Evolutionary conservation across 2,329 filamentous ascomycete species (phyloP).

Genomic region (Fusarium xyrophilum): DNA sequence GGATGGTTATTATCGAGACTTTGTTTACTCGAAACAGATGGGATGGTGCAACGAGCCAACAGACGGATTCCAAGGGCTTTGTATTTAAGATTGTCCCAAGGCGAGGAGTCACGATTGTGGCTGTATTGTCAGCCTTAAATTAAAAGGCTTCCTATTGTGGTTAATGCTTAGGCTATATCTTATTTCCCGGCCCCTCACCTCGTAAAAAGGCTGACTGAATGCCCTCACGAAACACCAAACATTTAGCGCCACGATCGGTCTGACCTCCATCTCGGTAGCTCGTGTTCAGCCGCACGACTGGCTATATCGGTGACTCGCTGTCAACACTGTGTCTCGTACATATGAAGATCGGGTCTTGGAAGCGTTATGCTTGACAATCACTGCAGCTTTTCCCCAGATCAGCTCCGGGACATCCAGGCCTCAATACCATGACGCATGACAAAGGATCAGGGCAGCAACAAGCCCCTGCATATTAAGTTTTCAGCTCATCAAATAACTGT

Average conservation of each 20-base stretch:
- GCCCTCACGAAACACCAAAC: neutral
- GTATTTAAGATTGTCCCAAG: neutral
- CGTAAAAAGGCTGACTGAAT: neutral
- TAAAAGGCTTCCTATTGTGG: slow-evolving; percentile 1
- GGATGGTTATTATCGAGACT: neutral
- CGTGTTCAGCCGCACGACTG: neutral
- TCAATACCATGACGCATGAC: neutral
- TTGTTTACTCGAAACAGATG: neutral
- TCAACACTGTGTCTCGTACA: no score
- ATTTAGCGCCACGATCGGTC: neutral
- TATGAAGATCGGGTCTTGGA: no score
- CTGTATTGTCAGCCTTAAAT: neutral
- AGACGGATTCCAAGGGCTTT: neutral
- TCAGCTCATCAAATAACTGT: neutral
- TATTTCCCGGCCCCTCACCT: neutral
- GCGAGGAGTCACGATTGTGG: neutral
- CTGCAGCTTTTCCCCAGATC: no score
- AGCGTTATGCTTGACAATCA: neutral
- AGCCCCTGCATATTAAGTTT: neutral
- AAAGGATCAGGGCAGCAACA: neutral
- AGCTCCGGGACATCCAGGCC: neutral
- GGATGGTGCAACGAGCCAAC: neutral
- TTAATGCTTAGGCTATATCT: neutral
- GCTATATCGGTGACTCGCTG: neutral
- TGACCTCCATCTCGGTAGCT: neutral